These are phyloP conservation scores for Oryza glumipatula DNA, from an alignment of 176 grass and related monocot species.

Conservation along the genomic window DNA sequence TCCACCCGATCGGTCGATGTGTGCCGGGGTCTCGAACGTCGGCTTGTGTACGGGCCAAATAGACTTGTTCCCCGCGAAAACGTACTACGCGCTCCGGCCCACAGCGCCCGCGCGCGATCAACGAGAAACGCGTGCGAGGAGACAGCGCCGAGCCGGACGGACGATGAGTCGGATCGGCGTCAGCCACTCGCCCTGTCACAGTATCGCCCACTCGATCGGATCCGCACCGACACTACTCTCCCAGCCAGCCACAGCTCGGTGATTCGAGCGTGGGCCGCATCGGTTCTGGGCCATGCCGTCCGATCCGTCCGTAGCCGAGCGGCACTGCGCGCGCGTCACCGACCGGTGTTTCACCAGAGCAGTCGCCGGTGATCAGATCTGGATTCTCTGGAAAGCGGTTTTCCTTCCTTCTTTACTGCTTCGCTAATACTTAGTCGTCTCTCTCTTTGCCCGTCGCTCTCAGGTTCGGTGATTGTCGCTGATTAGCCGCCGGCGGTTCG, in stretches of 20 bases:
- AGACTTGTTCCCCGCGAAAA: neutral
- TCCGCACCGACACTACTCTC: neutral
- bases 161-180: constrained; percentile 18
- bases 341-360: too few relatives aligned
- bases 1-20: neutral
- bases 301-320: too few relatives aligned
- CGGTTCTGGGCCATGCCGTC: too few relatives aligned
- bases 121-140: too few relatives aligned
- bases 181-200: neutral
- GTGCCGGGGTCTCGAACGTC: neutral
- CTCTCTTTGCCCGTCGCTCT: neutral
- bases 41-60: neutral
- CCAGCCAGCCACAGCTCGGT: neutral
- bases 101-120: neutral
- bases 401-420: neutral
- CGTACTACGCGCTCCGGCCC: too few relatives aligned
- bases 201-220: neutral
- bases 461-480: neutral
- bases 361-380: neutral
- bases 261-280: too few relatives aligned
- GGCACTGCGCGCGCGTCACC: too few relatives aligned
- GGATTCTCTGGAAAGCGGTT: neutral
- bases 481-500: neutral
- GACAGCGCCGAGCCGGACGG: neutral
- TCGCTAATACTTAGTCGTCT: neutral